Conservation (phyloP, 2,329 filamentous ascomycete genomes). For the Colletotrichum eleusines region DNA sequence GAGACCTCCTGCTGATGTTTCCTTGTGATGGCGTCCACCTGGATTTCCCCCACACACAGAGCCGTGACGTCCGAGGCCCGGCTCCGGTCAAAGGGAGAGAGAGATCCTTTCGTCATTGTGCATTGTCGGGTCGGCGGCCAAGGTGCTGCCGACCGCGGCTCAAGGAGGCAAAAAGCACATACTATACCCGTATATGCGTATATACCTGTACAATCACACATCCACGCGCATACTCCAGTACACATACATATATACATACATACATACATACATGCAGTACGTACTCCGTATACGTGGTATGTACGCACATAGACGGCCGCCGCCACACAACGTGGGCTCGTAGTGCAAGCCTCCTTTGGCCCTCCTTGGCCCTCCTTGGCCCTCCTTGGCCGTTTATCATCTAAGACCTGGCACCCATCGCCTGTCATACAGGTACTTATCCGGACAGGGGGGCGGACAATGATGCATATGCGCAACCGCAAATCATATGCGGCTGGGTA, state of each 20-base stretch:
- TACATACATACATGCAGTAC: no score
- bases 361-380: background rate
- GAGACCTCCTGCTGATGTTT: constrained; percentile 14
- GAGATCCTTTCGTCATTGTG: constrained; percentile 10
- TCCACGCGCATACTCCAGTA: no score
- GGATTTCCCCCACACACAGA: constrained; percentile 1
- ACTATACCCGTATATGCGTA: no score
- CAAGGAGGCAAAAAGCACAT: background rate
- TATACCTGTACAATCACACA: no score
- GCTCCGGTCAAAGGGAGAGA: background rate
- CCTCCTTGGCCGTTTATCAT: constrained; percentile 13
- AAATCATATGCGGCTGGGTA: constrained; percentile 10
- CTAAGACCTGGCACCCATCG: background rate
- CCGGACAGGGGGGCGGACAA: background rate
- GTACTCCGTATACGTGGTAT: no score
- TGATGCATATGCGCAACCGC: constrained; percentile 9
- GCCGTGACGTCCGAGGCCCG: constrained; percentile 32
- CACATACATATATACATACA: no score
- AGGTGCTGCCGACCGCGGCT: background rate
- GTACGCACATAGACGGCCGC: no score
- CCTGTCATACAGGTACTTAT: background rate
- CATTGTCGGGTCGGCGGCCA: background rate
- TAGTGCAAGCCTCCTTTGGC: background rate
- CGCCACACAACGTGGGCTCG: constrained; percentile 25
- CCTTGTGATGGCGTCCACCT: constrained; percentile 20